Conservation (phyloP, 176 grass and related monocot species). For the Oryza coarctata region DNA sequence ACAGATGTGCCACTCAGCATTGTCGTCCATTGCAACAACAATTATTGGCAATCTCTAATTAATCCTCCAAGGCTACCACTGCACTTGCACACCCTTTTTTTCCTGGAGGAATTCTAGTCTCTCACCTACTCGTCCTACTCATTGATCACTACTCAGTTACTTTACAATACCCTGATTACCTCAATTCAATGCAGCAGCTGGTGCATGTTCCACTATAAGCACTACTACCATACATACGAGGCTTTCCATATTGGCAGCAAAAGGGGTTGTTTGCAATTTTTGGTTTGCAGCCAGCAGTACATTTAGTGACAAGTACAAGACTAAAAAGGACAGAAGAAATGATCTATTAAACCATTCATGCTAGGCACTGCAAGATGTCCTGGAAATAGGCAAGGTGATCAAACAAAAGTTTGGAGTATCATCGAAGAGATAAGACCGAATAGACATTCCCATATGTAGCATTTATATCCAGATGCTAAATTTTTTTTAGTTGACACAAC, state of each 20-base stretch:
- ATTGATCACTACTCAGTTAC: not conserved
- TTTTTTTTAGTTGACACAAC: not conserved
- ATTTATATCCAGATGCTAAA: not conserved
- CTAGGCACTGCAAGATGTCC: not conserved
- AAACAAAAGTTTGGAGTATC: not conserved
- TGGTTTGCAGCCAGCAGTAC: not conserved
- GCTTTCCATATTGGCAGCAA: not conserved
- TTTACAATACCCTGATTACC: not conserved
- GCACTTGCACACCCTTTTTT: not conserved
- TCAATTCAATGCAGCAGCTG: not conserved
- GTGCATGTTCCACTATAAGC: not conserved
- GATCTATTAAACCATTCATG: not conserved
- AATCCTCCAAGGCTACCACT: not conserved
- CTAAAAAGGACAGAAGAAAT: not conserved
- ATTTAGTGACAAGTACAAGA: not conserved
- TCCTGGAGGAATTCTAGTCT: not conserved
- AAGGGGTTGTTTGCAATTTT: not conserved
- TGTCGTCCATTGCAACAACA: not conserved
- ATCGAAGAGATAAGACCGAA: not conserved
- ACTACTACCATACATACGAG: not conserved
- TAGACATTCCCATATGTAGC: not conserved
- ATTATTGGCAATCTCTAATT: not conserved
- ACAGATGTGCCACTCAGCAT: not conserved
- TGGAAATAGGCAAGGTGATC: not conserved
- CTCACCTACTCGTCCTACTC: not conserved